A percentile compares a stretch with the other conserved stretches of the same genome.
phyloP scores from a whole-genome alignment of 331 rosid genomes.

The Malus hybrid region DNA sequence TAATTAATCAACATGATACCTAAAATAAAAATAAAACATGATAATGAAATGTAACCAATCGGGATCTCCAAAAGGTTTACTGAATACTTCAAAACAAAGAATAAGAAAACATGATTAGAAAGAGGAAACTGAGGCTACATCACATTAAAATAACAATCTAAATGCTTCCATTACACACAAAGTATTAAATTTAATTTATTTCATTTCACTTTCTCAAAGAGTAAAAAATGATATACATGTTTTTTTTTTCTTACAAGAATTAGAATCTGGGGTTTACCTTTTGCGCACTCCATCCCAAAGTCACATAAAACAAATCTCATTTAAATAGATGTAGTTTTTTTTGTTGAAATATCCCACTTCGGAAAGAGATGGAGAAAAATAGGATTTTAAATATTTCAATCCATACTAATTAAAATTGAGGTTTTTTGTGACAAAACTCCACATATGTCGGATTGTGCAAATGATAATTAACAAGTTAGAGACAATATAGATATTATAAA shows the following conservation, averaged over 20 bases:
- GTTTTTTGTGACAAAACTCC: too few species aligned
- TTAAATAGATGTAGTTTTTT: background rate
- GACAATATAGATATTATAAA: too few species aligned
- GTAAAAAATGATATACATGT: slow-evolving; percentile 10
- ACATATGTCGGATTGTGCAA: too few species aligned
- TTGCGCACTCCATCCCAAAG: background rate
- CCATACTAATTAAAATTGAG: too few species aligned
- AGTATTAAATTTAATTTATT: background rate
- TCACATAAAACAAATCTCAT: background rate
- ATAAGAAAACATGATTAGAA: background rate
- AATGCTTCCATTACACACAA: background rate
- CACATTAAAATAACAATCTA: background rate
- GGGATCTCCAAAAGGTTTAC: background rate
- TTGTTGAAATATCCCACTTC: too few species aligned
- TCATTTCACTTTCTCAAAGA: background rate
- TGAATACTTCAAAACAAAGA: background rate
- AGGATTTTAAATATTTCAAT: too few species aligned
- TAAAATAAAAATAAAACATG: background rate
- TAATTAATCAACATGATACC: too few species aligned
- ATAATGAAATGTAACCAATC: background rate
- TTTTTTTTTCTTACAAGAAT: background rate
- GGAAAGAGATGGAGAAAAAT: too few species aligned
- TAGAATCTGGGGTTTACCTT: background rate
- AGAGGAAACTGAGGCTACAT: background rate
- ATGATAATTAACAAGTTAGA: too few species aligned